phyloP scores from a whole-genome alignment of 2,329 filamentous ascomycete species.

The Cyclaneusma minus region DNA sequence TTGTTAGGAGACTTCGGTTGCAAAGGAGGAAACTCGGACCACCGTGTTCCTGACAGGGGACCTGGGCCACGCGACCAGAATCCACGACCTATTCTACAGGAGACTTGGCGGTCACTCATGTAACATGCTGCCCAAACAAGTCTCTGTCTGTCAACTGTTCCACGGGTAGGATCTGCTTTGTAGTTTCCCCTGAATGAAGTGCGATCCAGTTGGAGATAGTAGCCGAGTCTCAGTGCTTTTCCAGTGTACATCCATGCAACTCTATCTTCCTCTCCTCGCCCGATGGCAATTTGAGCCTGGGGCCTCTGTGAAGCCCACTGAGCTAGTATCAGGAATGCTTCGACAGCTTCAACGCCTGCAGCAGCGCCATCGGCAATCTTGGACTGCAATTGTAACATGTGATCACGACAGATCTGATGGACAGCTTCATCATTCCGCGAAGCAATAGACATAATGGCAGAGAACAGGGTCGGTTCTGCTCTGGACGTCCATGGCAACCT shows the following conservation, averaged over 20 bases:
- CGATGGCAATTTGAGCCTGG: slow-evolving; percentile 42
- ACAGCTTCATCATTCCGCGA: slow-evolving; percentile 48
- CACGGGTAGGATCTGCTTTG: slow-evolving; percentile 38
- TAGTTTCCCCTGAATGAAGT: slow-evolving; percentile 49
- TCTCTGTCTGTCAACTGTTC: slow-evolving; percentile 47
- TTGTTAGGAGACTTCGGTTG: slow-evolving; percentile 40
- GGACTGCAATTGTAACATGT: slow-evolving; percentile 56
- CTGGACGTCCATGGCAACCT: slow-evolving; percentile 38
- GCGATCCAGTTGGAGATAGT: slow-evolving; percentile 54
- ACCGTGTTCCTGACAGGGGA: slow-evolving; percentile 42
- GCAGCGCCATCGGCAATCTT: slow-evolving; percentile 50
- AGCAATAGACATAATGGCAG: slow-evolving; percentile 53
- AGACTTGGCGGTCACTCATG: slow-evolving; percentile 51
- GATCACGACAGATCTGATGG: slow-evolving; percentile 49
- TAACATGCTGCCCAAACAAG: slow-evolving; percentile 44
- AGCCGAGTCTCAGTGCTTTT: slow-evolving; percentile 51
- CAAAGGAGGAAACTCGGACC: slow-evolving; percentile 52
- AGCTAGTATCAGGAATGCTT: slow-evolving; percentile 52
- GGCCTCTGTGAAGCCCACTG: slow-evolving; percentile 59
- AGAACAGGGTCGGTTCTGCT: slow-evolving; percentile 51
- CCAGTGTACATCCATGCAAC: slow-evolving; percentile 68
- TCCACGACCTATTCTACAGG: slow-evolving; percentile 53
- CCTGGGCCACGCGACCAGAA: slow-evolving; percentile 63
- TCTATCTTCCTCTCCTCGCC: slow-evolving; percentile 57
- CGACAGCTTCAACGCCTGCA: slow-evolving; percentile 54